Evolutionary conservation across 352 stramenopile genomes (phyloP), one percentile per base, ranked within the genome.

Genomic region (Globisporangium spinosum): DNA sequence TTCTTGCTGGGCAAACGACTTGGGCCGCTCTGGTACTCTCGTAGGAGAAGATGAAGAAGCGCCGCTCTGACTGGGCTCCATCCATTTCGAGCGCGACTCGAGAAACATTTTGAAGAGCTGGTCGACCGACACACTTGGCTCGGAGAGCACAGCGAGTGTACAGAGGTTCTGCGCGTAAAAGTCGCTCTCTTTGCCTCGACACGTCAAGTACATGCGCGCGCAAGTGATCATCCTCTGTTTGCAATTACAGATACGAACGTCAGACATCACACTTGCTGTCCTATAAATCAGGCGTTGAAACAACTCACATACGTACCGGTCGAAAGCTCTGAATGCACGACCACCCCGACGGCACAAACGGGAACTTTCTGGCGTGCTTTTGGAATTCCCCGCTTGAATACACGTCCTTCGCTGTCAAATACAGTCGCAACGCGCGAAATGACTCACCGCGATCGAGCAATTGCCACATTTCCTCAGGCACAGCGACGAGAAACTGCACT

Each of bases 91-190:
- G 29, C 86, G 81, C 62, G 75, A 76, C 10, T 78, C 55, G 1
- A 94, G 62, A 67, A 89, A 91, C 15, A 70, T 45, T 2, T 71
- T 64, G 35, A 91, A 73, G 0, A 92, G 62, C 49, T 76, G 70
- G 1, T 82, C 68, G 8, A 74, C 64, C 20, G 38, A 66, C 45
- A 78, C 70, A 7, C 60, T 62, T 2, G 70, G 64, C 2, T 78
- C 69, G 3, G 70, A 70, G 17, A 91, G 70, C 51, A 82, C 65
- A 0, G 73, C 70, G 45, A 93, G 61, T 6, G 82, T 74, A 35
- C 77, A 81, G 68, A 94, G 64, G 43, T 87, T 93, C 2, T 87
- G 75, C 0, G 80, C 80, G 54, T 94, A 94, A 53, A 94, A 93
- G 8, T 51, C 47, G 3, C 76, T 80, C 5, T 75, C 72, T 29